Evolutionary conservation across 192 early-diverging fungal genomes (phyloP).

Genomic region (Paraglomus brasilianum): DNA sequence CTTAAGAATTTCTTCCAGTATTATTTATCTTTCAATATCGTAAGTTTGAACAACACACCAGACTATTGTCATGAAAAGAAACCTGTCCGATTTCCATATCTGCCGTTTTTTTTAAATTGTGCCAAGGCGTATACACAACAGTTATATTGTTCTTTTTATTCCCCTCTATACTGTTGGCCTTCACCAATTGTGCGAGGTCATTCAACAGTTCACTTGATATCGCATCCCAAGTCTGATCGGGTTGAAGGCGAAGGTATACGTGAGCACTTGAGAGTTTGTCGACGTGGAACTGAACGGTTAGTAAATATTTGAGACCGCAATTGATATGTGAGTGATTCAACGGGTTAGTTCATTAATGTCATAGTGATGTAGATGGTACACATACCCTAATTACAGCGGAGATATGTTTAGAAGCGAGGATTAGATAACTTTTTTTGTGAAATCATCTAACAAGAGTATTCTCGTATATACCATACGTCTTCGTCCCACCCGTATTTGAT

Average conservation of each 20-base stretch:
- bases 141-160: constrained; percentile 92
- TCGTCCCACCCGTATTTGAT: constrained; percentile 94
- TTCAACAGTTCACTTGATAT: constrained; percentile 72
- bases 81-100: constrained; percentile 98
- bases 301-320: background rate
- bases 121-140: constrained; percentile 91
- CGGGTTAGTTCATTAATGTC: too few species aligned
- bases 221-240: constrained; percentile 73
- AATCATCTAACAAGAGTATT: too few species aligned
- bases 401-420: too few species aligned
- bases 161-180: constrained; percentile 96
- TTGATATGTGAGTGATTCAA: constrained; percentile 17
- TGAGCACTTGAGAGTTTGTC: constrained; percentile 98
- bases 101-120: constrained; percentile 86
- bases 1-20: too few species aligned
- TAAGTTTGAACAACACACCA: constrained; percentile 30
- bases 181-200: constrained; percentile 92
- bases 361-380: too few species aligned
- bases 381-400: too few species aligned
- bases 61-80: constrained; percentile 76
- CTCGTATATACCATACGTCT: constrained; percentile 89
- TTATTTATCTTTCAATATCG: too few species aligned
- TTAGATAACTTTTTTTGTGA: too few species aligned
- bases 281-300: constrained; percentile 79
- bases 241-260: constrained; percentile 84